Base-by-base conservation (phyloP, 805 yeast genomes). In the Yamadazyma kitorensis region DNA sequence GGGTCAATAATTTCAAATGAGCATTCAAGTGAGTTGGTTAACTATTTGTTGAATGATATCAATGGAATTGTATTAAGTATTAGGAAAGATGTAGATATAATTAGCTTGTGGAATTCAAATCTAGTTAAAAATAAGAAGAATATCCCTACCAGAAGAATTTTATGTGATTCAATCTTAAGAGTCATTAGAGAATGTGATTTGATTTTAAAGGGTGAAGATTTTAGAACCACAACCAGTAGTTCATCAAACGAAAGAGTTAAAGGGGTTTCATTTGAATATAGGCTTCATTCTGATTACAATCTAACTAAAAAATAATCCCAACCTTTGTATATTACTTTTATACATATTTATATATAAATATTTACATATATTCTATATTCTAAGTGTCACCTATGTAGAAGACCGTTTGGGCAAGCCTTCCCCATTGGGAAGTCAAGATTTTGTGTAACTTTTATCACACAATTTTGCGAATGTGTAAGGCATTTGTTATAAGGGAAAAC, bases 31-130 rank as follows among this genome's bases (percentile, higher is more conserved):
- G 66, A 58, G 26, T 52, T 57, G 40, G 65, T 59, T 32, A 61
- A 63, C 6, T 48, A 59, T n/a, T 46, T 72, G 12, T 51, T 67
- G 42, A 62, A 67, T 40, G 81, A 76, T 50, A 72, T 81, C 14
- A 66, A 72, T 34, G 87, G 87, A 7, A 51, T 79, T 21, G 82
- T 76, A 13, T 61, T 80, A 34, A 72, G 80, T 49, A 72, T 76
- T 11, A 67, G 84, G 30, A 67, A 70, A 22, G 81, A 76, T 40
- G 83, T 77, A 40, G 79, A 75, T 45, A 70, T 77, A 23, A 61
- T 80, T 34, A 63, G 76, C 37, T 64, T 80, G 31, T 80, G 87
- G 87, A 80, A 78, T 55, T 66, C 73, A 14, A 73, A 74, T 47
- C 48, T 64, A 5, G 22, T 11, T 26, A 62, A 63, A 33, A 41